Evolutionary conservation across 108 stramenopile genomes (phyloP).

Genomic region (Nitzschia inconspicua): DNA sequence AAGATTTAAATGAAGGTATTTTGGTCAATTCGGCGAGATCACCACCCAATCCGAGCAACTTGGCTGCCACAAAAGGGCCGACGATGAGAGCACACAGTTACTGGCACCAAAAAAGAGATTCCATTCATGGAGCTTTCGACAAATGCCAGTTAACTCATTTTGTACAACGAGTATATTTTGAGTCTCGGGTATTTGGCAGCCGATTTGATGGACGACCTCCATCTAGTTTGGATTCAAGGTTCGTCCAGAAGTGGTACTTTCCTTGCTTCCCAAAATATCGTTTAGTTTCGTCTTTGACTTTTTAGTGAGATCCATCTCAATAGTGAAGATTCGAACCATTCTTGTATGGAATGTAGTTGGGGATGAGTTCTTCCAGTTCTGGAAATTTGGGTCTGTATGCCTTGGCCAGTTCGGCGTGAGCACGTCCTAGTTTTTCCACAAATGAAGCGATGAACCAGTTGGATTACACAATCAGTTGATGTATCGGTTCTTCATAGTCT

Average conservation of each 20-base stretch:
- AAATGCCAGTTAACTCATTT: slow-evolving; percentile 52
- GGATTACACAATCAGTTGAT: slow-evolving; percentile 61
- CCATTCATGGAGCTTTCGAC: slow-evolving; percentile 81
- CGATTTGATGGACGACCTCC: slow-evolving; percentile 25
- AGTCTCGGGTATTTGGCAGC: slow-evolving; percentile 55
- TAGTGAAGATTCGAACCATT: slow-evolving; percentile 76
- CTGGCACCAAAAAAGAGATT: slow-evolving; percentile 55
- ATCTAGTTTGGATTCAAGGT: slow-evolving; percentile 59
- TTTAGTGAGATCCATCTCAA: slow-evolving; percentile 90
- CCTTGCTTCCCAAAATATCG: slow-evolving; percentile 68
- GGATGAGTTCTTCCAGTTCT: slow-evolving; percentile 90
- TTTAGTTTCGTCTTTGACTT: slow-evolving; percentile 63
- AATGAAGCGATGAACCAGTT: slow-evolving; percentile 56
- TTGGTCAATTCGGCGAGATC: slow-evolving; percentile 82
- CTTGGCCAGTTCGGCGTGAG: slow-evolving; percentile 47
- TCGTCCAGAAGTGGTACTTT: slow-evolving; percentile 78
- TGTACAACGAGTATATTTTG: slow-evolving; percentile 46
- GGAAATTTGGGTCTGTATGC: slow-evolving; percentile 83
- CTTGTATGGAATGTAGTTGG: slow-evolving; percentile 81
- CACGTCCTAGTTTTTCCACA: slow-evolving; percentile 46
- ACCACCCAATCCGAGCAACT: slow-evolving; percentile 86
- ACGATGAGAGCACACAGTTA: slow-evolving; percentile 76
- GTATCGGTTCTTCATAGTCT: slow-evolving; percentile 55
- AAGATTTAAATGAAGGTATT: slow-evolving; percentile 85
- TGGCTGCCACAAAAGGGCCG: slow-evolving; percentile 80